A percentile compares a stretch with the other conserved stretches of the same genome.
Evolutionary conservation across 495 filamentous ascomycete species (phyloP).

Genomic region (Penicillium longicatenatum): DNA sequence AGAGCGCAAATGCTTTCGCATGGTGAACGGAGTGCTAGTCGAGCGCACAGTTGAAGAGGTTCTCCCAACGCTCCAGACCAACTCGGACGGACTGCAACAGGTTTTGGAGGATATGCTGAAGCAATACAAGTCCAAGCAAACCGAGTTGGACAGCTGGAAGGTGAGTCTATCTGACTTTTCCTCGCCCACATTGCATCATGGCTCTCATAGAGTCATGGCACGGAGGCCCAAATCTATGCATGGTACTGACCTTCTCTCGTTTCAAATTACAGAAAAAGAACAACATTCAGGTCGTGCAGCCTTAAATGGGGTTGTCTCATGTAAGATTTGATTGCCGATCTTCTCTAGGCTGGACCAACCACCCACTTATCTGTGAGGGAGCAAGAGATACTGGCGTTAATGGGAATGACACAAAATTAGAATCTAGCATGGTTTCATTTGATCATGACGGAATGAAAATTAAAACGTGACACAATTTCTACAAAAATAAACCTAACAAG

Average conservation of each 20-base stretch:
- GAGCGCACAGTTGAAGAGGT: constrained; percentile 94
- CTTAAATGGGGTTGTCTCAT: constrained; percentile 44
- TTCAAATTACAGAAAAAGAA: constrained; percentile 81
- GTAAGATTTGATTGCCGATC: constrained; percentile 19
- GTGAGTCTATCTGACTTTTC: constrained; percentile 50
- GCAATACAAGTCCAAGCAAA: constrained; percentile 94
- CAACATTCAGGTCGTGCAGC: constrained; percentile 92
- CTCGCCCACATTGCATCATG: not conserved
- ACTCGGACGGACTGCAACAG: constrained; percentile 91
- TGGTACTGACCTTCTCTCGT: constrained; percentile 7
- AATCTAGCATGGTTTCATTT: constrained; percentile 25
- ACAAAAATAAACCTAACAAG: not conserved
- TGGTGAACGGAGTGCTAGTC: constrained; percentile 96
- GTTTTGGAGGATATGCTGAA: constrained; percentile 95
- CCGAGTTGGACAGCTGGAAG: constrained; percentile 98
- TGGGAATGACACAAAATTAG: constrained; percentile 25
- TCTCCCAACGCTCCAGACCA: constrained; percentile 87
- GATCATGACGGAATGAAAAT: constrained; percentile 14
- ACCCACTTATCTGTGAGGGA: constrained; percentile 1
- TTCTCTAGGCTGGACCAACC: constrained; percentile 5
- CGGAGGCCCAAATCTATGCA: not conserved
- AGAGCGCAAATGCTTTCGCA: constrained; percentile 95
- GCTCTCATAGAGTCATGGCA: not conserved
- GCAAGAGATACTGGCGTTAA: constrained; percentile 26
- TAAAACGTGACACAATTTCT: not conserved